Percentiles rank a stretch among this genome's conserved stretches.
Evolutionary conservation across 345 rosid genomes (phyloP).

Genomic region (Populus pruinosa): DNA sequence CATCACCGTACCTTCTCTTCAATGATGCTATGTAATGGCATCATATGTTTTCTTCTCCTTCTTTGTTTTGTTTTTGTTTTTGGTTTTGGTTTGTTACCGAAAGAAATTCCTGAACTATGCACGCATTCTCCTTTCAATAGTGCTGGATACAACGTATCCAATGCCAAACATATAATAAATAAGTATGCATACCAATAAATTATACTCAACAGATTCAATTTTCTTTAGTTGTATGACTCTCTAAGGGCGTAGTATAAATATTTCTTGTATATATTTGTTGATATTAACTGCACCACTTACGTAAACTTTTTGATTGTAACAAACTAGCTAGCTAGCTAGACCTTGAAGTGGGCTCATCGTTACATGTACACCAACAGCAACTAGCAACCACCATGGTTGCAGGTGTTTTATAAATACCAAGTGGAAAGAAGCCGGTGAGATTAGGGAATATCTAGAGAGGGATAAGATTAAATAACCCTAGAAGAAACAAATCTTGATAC

Average conservation of each 20-base stretch:
- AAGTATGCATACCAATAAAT: not conserved
- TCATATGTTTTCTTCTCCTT: not conserved
- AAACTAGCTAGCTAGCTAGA: not conserved
- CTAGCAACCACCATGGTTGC: not conserved
- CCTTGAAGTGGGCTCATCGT: not conserved
- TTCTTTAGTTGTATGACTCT: not conserved
- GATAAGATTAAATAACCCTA: constrained; percentile 1
- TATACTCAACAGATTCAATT: no score
- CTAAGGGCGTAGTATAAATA: no score
- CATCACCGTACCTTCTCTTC: not conserved
- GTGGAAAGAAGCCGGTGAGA: constrained; percentile 17
- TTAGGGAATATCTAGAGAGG: not conserved
- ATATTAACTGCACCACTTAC: not conserved
- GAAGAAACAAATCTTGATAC: not conserved
- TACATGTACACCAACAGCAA: no score
- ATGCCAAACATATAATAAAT: not conserved
- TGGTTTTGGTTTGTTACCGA: not conserved
- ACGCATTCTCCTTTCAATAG: not conserved
- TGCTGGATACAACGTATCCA: not conserved
- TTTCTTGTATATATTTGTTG: not conserved
- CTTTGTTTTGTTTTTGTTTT: no score
- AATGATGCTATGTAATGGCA: not conserved
- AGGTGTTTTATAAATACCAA: not conserved
- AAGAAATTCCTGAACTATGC: not conserved
- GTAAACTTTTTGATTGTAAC: not conserved